Evolutionary conservation across 495 filamentous ascomycete genomes (phyloP), one percentile per base, ranked within the genome.

Genomic region (Coniosporium apollinis): DNA sequence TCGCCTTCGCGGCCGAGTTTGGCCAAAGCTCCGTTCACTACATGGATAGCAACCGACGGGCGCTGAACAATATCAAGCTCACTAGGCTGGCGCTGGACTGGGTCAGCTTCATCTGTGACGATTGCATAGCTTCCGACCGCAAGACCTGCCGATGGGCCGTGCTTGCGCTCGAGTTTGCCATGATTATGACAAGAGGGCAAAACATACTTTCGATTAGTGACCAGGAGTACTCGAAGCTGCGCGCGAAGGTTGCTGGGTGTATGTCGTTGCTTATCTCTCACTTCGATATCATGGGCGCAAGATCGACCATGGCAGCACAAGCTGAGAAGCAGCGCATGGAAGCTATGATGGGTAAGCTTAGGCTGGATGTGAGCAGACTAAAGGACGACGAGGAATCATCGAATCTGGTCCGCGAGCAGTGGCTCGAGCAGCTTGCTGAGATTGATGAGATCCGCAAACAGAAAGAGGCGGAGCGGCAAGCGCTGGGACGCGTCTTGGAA

Each of bases 61-160:
- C 84, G 31, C 87, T 94, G 81, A 96, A 96, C 56, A 96, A 93
- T 55, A 65, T 91, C 42, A 86, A 87, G 49, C 71, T 96, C 11
- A 93, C 87, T 16, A 78, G 85, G 42, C 67, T 97, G 22, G 82
- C 89, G 15, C 67, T 97, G 3, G 86, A 97, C 49, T 97, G 89
- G 89, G 78, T 97, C 8, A 83, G 81, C 46, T 97, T 97, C 47
- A 84, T 97, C 37, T 93, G 84, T 55, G 89, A 97, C 53, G 87
- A 97, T 45, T 97, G 89, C 58, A 70, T 87, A 47, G 78, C 89
- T 4, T 79, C 82, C n/a, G 86, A 97, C 52, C 67, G 85, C 38
- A 89, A 85, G 56, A 94, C 89, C 0, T 97, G 96, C 65, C 77
- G 82, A 36, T 97, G 89, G 89, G 82, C 89, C 14, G 89, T 97